Percentiles rank a stretch among this genome's conserved stretches.
Evolutionary conservation across 805 yeast species (phyloP).

Genomic region (Hanseniaspora meyeri): DNA sequence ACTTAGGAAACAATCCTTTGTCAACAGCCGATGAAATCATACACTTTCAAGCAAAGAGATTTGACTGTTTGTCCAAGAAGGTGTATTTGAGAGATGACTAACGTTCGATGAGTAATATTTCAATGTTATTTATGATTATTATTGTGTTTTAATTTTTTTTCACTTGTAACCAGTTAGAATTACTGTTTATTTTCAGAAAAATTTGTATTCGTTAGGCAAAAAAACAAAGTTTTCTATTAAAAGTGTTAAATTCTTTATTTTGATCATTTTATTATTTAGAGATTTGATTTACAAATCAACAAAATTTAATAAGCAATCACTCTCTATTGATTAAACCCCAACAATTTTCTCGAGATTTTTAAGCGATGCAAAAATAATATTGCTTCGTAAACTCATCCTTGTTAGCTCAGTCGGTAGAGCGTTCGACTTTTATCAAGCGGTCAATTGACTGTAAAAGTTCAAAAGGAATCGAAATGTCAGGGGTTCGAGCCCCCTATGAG

Average conservation of each 20-base stretch:
- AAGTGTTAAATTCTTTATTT: too few relatives aligned
- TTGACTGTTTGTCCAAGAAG: conserved; percentile 21
- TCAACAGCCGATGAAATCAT: conserved; percentile 20
- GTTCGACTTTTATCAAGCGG: conserved; percentile 48
- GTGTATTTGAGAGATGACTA: conserved; percentile 14
- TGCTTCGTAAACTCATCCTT: conserved; percentile 31
- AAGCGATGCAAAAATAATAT: too few relatives aligned
- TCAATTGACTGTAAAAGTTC: conserved; percentile 23
- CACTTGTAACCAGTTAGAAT: too few relatives aligned
- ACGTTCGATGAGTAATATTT: not conserved
- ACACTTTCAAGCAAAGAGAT: conserved; percentile 21
- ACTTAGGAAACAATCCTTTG: conserved; percentile 7
- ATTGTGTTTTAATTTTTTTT: too few relatives aligned
- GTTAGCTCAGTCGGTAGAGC: conserved; percentile 62
- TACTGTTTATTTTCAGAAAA: too few relatives aligned
- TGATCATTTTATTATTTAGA: too few relatives aligned
- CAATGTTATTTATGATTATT: too few relatives aligned
- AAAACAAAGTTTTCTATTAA: too few relatives aligned
- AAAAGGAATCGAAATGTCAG: conserved; percentile 35
- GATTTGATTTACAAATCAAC: too few relatives aligned
- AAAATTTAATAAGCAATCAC: too few relatives aligned
- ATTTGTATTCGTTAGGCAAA: too few relatives aligned
- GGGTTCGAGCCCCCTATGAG: conserved; percentile 44
- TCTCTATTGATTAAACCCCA: not conserved
- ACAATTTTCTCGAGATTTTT: not conserved